phyloP scores from a whole-genome alignment of 2,329 filamentous ascomycete species.

The Alternaria incomplexa region DNA sequence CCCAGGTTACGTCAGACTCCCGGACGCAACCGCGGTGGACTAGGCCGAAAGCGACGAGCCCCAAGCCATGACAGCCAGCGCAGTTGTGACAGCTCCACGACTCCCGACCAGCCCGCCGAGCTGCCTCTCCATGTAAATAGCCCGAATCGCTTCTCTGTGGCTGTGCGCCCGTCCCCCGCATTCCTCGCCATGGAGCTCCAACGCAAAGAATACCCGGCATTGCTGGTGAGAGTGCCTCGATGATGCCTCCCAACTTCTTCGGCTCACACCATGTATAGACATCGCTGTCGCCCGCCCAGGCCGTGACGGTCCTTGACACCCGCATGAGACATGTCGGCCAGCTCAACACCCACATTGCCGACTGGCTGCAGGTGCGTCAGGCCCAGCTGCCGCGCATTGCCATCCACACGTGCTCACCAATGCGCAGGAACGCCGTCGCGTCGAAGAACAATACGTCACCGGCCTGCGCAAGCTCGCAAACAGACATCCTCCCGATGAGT shows the following conservation, averaged over 20 bases:
- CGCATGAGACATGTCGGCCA: conserved; percentile 85
- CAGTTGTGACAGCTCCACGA: conserved; percentile 41
- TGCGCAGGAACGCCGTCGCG: conserved; percentile 81
- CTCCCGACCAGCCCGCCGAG: conserved; percentile 31
- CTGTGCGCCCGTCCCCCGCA: conserved; percentile 32
- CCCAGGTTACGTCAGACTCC: conserved; percentile 27
- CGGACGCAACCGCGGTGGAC: conserved; percentile 18
- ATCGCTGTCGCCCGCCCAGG: conserved; percentile 79
- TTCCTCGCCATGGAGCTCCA: conserved; percentile 65
- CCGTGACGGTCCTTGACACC: conserved; percentile 81
- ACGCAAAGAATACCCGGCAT: conserved; percentile 87
- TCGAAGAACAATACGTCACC: conserved; percentile 89
- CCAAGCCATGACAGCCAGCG: conserved; percentile 39
- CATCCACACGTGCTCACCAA: conserved; percentile 27
- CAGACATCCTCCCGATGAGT: conserved; percentile 74
- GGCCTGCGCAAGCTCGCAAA: conserved; percentile 81
- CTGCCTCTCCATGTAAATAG: conserved; percentile 40
- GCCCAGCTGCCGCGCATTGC: conserved; percentile 1
- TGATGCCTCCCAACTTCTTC: conserved; percentile 16
- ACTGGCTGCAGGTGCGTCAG: conserved; percentile 88
- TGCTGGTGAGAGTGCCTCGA: conserved; percentile 71
- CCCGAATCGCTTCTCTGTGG: conserved; percentile 26
- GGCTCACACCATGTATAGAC: conserved; percentile 62
- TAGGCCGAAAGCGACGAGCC: conserved; percentile 28
- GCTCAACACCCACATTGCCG: conserved; percentile 88